Evolutionary conservation across 2,329 filamentous ascomycete genomes (phyloP).

Genomic region (Parascedosporium putredinis): DNA sequence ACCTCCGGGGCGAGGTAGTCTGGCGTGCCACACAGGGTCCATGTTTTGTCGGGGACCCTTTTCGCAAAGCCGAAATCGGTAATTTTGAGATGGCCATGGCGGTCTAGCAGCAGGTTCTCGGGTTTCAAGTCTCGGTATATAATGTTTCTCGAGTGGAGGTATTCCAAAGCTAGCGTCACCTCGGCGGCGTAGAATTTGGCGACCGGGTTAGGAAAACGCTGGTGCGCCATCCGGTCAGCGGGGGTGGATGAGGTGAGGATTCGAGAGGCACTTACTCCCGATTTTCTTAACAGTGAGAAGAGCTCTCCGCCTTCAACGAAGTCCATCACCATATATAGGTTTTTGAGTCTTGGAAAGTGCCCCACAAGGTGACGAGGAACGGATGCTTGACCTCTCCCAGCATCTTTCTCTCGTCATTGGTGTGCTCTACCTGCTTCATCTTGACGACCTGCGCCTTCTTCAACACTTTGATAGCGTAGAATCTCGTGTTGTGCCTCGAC

Average conservation of each 20-base stretch:
- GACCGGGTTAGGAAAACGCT: constrained; percentile 97
- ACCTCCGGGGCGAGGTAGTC: constrained; percentile 97
- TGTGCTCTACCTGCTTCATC: constrained; percentile 99
- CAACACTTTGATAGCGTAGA: constrained; percentile 96
- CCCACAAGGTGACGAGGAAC: constrained; percentile 96
- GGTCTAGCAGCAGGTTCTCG: constrained; percentile 83
- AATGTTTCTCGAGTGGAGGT: constrained; percentile 87
- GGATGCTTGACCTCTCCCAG: constrained; percentile 94
- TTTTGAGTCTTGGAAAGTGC: constrained; percentile 94
- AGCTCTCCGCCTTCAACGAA: constrained; percentile 98
- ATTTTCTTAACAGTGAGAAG: constrained; percentile 90
- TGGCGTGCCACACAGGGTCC: constrained; percentile 94
- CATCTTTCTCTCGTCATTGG: constrained; percentile 95
- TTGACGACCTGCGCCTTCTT: constrained; percentile 98
- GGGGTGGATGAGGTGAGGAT: no score
- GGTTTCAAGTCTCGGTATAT: constrained; percentile 97
- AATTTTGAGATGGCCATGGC: constrained; percentile 91
- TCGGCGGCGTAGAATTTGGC: constrained; percentile 99
- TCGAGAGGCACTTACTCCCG: constrained; percentile 50
- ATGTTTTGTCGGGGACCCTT: constrained; percentile 96
- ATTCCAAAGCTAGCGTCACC: constrained; percentile 90
- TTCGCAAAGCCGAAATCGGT: constrained; percentile 99
- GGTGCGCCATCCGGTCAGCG: constrained; percentile 2
- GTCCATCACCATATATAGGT: constrained; percentile 99
- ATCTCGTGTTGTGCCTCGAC: constrained; percentile 95